Conservation (phyloP, 495 filamentous ascomycete species). For the Penicillium odoratum region DNA sequence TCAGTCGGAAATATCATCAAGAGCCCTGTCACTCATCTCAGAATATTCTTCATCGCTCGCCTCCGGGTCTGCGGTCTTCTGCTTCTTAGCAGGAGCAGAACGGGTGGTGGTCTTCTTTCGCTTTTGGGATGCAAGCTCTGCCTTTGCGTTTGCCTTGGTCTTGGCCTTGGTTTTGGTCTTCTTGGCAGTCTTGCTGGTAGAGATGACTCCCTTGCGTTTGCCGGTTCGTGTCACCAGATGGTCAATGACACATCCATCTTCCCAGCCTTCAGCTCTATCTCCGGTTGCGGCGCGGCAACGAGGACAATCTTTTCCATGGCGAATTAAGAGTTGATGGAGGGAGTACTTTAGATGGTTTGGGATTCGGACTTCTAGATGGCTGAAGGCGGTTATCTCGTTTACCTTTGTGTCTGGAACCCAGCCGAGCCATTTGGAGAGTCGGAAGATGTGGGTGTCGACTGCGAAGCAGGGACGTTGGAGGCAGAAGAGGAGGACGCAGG, state of each 20-base stretch:
- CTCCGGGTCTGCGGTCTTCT: background rate
- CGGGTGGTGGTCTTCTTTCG: background rate
- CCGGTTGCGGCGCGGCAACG: constrained; percentile 66
- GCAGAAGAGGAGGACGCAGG: constrained; percentile 82
- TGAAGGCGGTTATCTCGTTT: constrained; percentile 68
- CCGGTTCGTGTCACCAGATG: constrained; percentile 45
- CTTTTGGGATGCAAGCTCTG: background rate
- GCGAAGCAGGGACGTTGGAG: constrained; percentile 76
- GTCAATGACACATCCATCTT: constrained; percentile 52
- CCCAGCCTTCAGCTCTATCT: constrained; percentile 45
- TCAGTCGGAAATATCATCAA: background rate
- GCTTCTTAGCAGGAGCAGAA: background rate
- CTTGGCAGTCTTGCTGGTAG: background rate
- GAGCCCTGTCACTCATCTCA: background rate
- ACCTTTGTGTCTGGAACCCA: constrained; percentile 69
- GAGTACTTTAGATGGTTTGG: constrained; percentile 87
- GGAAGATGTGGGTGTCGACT: constrained; percentile 83
- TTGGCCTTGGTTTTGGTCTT: background rate
- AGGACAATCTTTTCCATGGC: constrained; percentile 78
- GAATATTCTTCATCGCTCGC: background rate
- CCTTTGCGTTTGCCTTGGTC: too few relatives aligned
- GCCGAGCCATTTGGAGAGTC: constrained; percentile 78
- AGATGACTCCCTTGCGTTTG: background rate
- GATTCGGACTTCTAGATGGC: constrained; percentile 77
- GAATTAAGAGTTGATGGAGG: constrained; percentile 83